Percentiles rank a stretch among this genome's conserved stretches.
These are phyloP conservation scores for Globisporangium middletonii DNA, from an alignment of 352 stramenopile genomes.

Conservation along the genomic window DNA sequence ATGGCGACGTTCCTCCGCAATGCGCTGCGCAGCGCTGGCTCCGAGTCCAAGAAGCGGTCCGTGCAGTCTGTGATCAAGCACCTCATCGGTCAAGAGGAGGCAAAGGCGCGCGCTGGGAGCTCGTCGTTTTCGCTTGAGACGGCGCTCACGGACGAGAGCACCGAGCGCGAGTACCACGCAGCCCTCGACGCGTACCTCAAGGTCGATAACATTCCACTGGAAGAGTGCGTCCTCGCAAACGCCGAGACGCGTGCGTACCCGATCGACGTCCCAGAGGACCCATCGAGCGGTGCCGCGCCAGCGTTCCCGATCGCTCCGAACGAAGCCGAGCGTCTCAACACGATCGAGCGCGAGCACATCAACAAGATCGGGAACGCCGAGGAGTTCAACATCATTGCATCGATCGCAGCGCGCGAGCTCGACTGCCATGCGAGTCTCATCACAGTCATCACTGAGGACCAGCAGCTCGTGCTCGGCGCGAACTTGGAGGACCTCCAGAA, in stretches of 20 bases:
- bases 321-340: constrained; percentile 38
- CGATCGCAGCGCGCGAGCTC: constrained; percentile 50
- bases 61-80: constrained; percentile 58
- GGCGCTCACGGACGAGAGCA: constrained; percentile 6
- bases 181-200: constrained; percentile 8
- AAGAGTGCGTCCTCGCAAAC: constrained; percentile 43
- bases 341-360: constrained; percentile 39
- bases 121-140: constrained; percentile 1
- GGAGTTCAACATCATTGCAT: constrained; percentile 71
- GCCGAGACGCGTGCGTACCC: constrained; percentile 37
- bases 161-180: constrained; percentile 11
- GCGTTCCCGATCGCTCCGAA: constrained; percentile 29
- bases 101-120: constrained; percentile 2
- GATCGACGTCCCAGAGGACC: constrained; percentile 28
- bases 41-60: constrained; percentile 22
- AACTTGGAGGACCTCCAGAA: constrained; percentile 19
- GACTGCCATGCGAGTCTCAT: constrained; percentile 49
- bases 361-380: constrained; percentile 42
- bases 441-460: constrained; percentile 49
- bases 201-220: constrained; percentile 15
- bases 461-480: constrained; percentile 44
- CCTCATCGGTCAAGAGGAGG: constrained; percentile 40
- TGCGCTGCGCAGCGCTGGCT: constrained; percentile 14
- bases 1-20: constrained; percentile 19
- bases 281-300: constrained; percentile 15